A percentile compares a stretch with the other conserved stretches of the same genome.
phyloP scores from a whole-genome alignment of 75 land plant genomes.

The Picea sitchensis region DNA sequence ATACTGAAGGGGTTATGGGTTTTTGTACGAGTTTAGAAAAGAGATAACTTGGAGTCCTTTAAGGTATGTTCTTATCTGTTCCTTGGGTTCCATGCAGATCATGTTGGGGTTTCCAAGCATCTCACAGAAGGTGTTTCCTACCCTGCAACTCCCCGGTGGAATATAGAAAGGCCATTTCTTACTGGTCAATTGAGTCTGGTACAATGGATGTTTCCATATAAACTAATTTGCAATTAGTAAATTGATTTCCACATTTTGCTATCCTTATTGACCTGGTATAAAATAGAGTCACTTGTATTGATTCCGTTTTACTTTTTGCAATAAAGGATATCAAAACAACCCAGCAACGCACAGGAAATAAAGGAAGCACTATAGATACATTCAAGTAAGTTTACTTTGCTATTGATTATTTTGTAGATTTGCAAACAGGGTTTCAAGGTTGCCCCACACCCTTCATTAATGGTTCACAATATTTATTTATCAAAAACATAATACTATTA shows the following conservation, averaged over 20 bases:
- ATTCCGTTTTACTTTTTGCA: not conserved
- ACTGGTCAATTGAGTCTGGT: conserved; percentile 77
- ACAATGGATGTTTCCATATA: not conserved
- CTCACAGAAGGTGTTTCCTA: conserved; percentile 45
- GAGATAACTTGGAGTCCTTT: not conserved
- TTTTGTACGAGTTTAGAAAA: not conserved
- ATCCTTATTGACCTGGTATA: not conserved
- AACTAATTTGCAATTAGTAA: not conserved
- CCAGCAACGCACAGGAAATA: conserved; percentile 6
- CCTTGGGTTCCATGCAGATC: conserved; percentile 19
- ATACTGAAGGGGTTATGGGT: not conserved
- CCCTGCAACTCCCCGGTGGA: conserved; percentile 82
- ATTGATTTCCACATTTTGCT: not conserved
- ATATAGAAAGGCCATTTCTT: conserved; percentile 77
- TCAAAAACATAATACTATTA: no score
- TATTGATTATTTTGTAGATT: not conserved
- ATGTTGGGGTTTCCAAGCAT: conserved; percentile 20
- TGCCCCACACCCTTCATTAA: not conserved
- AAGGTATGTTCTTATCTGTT: not conserved
- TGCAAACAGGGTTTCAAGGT: not conserved
- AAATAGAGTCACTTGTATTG: not conserved
- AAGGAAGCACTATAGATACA: conserved; percentile 1
- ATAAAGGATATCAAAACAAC: conserved; percentile 5
- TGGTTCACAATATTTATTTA: no score
- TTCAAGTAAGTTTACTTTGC: conserved; percentile 6